Evolutionary conservation across 2,329 filamentous ascomycete species (phyloP), one percentile per base, ranked within the genome.

Genomic region (Xylariaceae sp.): DNA sequence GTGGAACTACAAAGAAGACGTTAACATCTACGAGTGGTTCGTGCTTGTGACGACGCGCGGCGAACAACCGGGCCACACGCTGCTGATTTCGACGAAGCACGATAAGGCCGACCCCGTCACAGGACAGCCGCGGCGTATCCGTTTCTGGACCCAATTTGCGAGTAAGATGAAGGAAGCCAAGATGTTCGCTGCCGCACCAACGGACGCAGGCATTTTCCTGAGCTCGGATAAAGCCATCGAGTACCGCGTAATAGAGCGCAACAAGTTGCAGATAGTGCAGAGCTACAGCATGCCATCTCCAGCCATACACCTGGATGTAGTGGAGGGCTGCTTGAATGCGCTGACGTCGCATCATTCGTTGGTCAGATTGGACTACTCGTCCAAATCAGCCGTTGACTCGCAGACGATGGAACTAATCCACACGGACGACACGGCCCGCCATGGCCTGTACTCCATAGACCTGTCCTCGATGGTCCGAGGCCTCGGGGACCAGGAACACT

Each of bases 21-120:
- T n/a, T n/a, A 75, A 72, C 39, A 69, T 62, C 0, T 83, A 81
- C 59, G 69, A 74, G 2, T 83, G 79, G 53, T 66, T 87, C 21
- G 67, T 86, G 11, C 70, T 84, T 9, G 69, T 74, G 3, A 52
- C 2, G 34, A 66, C 21, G 61, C 63, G 8, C 78, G 78, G 1
- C 65, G 69, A 4, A 61, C 85, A 9, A n/a, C n/a, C n/a, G n/a
- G n/a, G n/a, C n/a, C n/a, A n/a, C n/a, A n/a, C n/a, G n/a, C n/a
- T n/a, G n/a, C n/a, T n/a, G n/a, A n/a, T 81, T 11, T 72, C 74
- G 1, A 65, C 73, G 5, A 65, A 68, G 35, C 23, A 46, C 5
- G 55, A 56, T 14, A 43, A 40, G 5, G 29, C 29, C 12, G 31
- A 38, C 8, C 36, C 27, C 11, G 48, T 56, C 37, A 55, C 59